phyloP scores from a whole-genome alignment of 257 asterid genomes.

The Solanum appendiculatum region DNA sequence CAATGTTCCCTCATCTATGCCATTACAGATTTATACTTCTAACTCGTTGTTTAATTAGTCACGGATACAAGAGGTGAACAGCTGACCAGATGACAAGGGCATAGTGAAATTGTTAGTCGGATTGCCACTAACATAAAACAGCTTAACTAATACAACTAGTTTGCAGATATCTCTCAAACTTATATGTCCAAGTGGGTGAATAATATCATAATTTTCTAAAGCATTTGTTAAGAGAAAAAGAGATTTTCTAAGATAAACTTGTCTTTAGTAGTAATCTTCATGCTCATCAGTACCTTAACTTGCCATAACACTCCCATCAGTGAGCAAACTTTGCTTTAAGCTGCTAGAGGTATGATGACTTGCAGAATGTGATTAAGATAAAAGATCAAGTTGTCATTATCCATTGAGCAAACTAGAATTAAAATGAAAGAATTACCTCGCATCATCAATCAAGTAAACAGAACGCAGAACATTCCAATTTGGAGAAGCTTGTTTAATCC shows the following conservation, averaged over 20 bases:
- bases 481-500: slow-evolving; percentile 50
- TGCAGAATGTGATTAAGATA: background rate
- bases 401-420: background rate
- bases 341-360: background rate
- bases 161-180: background rate
- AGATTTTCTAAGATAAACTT: background rate
- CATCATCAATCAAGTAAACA: slow-evolving; percentile 66
- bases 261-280: background rate
- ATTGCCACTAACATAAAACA: background rate
- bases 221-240: background rate
- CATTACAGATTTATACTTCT: background rate
- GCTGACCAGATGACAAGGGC: background rate
- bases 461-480: slow-evolving; percentile 85
- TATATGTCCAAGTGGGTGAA: background rate
- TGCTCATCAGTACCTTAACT: background rate
- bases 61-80: background rate
- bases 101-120: background rate
- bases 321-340: background rate
- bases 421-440: slow-evolving; percentile 34
- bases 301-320: background rate
- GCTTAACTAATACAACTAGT: background rate
- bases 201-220: background rate
- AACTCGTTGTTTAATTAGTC: background rate
- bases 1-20: background rate
- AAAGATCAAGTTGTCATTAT: background rate